Percentiles rank a stretch among this genome's conserved stretches.
Evolutionary conservation across 2,329 filamentous ascomycete genomes (phyloP).

Genomic region (Talaromyces sp.): DNA sequence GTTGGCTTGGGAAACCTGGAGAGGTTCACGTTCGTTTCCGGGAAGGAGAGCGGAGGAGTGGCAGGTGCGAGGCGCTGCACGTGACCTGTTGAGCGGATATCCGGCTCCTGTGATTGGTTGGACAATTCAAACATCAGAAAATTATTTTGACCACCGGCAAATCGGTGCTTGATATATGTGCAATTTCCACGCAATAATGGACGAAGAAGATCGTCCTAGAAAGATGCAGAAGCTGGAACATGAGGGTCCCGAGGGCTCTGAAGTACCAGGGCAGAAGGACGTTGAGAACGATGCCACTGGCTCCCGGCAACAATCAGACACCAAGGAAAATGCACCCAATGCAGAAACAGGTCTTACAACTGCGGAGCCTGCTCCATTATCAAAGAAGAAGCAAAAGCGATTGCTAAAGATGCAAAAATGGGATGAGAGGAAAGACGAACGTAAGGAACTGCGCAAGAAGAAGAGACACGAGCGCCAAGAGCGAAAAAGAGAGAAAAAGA

Average conservation of each 20-base stretch:
- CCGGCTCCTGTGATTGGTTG: slow-evolving; percentile 2
- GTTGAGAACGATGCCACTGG: slow-evolving; percentile 13
- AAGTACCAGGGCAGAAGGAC: slow-evolving; percentile 25
- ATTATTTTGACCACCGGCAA: not conserved
- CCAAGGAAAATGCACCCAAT: slow-evolving; percentile 5
- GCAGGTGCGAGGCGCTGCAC: slow-evolving; percentile 6
- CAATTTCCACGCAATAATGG: slow-evolving; percentile 37
- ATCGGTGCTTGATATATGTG: not conserved
- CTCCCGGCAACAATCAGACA: not conserved
- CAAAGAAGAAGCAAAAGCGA: slow-evolving; percentile 84
- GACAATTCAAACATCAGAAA: not conserved
- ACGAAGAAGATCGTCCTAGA: slow-evolving; percentile 48
- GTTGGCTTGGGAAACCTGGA: slow-evolving; percentile 12
- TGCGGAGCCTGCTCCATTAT: slow-evolving; percentile 44
- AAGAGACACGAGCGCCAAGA: slow-evolving; percentile 47
- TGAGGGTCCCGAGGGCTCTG: slow-evolving; percentile 19
- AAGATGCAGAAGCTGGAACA: slow-evolving; percentile 52
- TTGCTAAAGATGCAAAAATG: slow-evolving; percentile 65
- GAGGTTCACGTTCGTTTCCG: slow-evolving; percentile 8
- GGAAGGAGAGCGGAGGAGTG: slow-evolving; percentile 14
- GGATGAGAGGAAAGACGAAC: slow-evolving; percentile 63
- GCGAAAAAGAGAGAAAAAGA: slow-evolving; percentile 41
- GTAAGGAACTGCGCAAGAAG: slow-evolving; percentile 55
- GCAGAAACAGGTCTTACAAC: slow-evolving; percentile 1
- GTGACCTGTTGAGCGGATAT: not conserved